Percentiles rank a stretch among this genome's conserved stretches.
These are phyloP conservation scores for Talaromyces sp. DNA, from an alignment of 2,329 filamentous ascomycete species.

Conservation along the genomic window DNA sequence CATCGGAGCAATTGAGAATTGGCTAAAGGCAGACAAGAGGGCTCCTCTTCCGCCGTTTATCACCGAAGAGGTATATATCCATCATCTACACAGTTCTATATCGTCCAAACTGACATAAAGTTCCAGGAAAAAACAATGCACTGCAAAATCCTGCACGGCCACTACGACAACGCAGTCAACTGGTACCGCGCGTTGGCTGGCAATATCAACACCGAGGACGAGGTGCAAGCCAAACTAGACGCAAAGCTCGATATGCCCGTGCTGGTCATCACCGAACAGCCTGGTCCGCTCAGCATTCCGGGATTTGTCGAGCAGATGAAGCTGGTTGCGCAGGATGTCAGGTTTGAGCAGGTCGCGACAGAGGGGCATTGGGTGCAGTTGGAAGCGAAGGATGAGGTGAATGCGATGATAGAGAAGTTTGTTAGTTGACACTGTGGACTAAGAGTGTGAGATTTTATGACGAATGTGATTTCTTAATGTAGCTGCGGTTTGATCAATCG, in stretches of 20 bases:
- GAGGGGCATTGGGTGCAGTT: conserved; percentile 23
- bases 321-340: conserved; percentile 14
- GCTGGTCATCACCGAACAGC: conserved; percentile 14
- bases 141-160: conserved; percentile 16
- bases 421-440: background rate
- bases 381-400: conserved; percentile 20
- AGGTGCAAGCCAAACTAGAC: conserved; percentile 13
- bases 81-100: background rate
- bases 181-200: conserved; percentile 20
- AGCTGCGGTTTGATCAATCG: too few species aligned
- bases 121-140: conserved; percentile 15
- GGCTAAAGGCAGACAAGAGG: conserved; percentile 16
- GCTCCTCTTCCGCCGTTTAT: conserved; percentile 16
- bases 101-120: conserved; percentile 1
- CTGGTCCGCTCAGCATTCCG: conserved; percentile 3
- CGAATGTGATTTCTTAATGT: too few species aligned
- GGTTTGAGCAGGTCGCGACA: conserved; percentile 14
- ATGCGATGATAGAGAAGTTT: conserved; percentile 17
- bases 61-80: conserved; percentile 13
- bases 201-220: conserved; percentile 20
- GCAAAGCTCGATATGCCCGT: conserved; percentile 16
- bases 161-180: conserved; percentile 17
- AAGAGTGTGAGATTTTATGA: too few species aligned
- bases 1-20: conserved; percentile 16
- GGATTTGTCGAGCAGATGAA: conserved; percentile 13